Evolutionary conservation across 768 basidiomycete species (phyloP).

Genomic region (Mrakia frigida): DNA sequence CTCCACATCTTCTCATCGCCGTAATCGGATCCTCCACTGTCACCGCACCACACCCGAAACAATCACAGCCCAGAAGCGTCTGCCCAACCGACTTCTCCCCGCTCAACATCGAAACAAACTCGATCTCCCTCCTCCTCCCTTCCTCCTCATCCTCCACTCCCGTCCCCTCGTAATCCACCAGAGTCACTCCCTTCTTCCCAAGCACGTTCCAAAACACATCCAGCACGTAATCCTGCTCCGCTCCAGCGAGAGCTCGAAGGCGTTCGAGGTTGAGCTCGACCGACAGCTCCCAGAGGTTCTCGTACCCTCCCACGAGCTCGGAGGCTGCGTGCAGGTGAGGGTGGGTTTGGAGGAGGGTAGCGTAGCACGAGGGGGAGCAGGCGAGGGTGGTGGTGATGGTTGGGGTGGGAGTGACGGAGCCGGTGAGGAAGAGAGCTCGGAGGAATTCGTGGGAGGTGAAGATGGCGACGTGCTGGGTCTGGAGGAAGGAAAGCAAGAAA

Average conservation of each 20-base stretch:
- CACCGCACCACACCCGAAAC: background rate
- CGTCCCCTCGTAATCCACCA: background rate
- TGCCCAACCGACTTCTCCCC: background rate
- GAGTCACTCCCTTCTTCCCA: background rate
- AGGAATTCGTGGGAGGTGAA: background rate
- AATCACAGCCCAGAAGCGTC: background rate
- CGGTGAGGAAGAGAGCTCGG: background rate
- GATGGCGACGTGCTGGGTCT: background rate
- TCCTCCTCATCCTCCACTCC: background rate
- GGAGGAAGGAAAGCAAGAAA: background rate
- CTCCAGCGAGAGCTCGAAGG: background rate
- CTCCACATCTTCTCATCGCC: background rate
- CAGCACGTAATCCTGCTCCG: background rate
- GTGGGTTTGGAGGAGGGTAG: background rate
- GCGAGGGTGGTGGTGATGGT: slow-evolving; percentile 2
- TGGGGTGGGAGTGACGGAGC: background rate
- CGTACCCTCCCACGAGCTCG: background rate
- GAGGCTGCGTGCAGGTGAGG: background rate
- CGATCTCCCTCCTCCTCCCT: background rate
- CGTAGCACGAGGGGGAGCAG: slow-evolving; percentile 1
- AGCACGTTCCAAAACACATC: background rate
- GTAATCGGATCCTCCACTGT: background rate
- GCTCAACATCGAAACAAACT: background rate
- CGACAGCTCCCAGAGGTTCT: background rate
- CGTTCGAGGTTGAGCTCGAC: slow-evolving; percentile 1